Evolutionary conservation across 2,329 filamentous ascomycete genomes (phyloP), one percentile per base, ranked within the genome.

Genomic region (Pseudocercospora fuligena): DNA sequence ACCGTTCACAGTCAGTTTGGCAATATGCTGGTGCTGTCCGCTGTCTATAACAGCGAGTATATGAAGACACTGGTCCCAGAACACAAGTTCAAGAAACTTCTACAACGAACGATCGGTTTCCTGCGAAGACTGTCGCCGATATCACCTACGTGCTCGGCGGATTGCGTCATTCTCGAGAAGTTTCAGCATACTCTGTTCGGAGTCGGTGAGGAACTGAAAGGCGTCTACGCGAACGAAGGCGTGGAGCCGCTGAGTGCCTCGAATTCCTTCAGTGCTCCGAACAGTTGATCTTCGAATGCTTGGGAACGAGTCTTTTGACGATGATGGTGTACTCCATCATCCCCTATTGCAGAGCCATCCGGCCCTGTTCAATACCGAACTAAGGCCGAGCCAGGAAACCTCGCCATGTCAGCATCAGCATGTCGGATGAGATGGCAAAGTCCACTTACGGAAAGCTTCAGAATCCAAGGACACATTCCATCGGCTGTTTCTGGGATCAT

Each of bases 11-110:
- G 94, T 5, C 95, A 99, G 92, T 99, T 96, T 83, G 94, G 95
- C 66, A 98, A 98, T 77, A 88, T 97, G 75, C 84, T 98, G 58
- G 92, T 96, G n/a, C 87, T 99, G 2, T 89, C 92, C 27, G 93
- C 94, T 1, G 91, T 90, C 3, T 94, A 89, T 79, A 87, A 85
- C 68, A 85, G 83, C 4, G 80, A 85, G 27, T 71, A 68, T 53
- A 85, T 96, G 1, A 80, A 80, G 5, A 77, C 81, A 5, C 86
- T 88, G 31, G 84, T 97, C 21, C 78, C 87, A 3, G 79, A 81
- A 57, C 78, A 84, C 0, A 79, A 82, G 2, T 81, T 97, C 7
- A 81, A 85, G 53, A 76, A 78, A 1, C 85, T 97, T 0, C 88
- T 96, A 65, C 76, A 82, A 47, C 89, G 88, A 68, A 98, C 94